Evolutionary conservation across 2,329 filamentous ascomycete genomes (phyloP).

Genomic region (Colletotrichum lini): DNA sequence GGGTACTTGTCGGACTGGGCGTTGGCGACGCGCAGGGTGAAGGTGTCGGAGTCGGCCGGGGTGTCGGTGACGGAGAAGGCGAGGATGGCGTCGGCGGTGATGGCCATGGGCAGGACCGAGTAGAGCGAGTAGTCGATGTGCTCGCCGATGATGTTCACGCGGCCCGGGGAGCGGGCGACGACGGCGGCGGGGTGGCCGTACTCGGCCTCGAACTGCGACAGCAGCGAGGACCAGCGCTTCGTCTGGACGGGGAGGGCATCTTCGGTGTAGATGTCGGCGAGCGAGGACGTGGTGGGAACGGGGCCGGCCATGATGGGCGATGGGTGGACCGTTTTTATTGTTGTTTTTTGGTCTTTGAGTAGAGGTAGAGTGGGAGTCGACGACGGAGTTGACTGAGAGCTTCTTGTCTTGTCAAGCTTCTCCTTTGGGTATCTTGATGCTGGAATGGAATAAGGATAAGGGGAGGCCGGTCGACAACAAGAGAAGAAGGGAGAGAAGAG

Average conservation of each 20-base stretch:
- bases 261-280: slow-evolving; percentile 87
- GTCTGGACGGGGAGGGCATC: slow-evolving; percentile 78
- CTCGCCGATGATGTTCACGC: slow-evolving; percentile 99
- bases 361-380: slow-evolving; percentile 40
- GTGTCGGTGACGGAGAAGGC: slow-evolving; percentile 76
- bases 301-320: slow-evolving; percentile 63
- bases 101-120: slow-evolving; percentile 94
- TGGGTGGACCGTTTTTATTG: slow-evolving; percentile 4
- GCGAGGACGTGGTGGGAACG: slow-evolving; percentile 82
- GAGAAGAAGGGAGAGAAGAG: background rate
- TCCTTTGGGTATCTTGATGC: slow-evolving; percentile 3
- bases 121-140: slow-evolving; percentile 99
- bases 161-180: slow-evolving; percentile 89
- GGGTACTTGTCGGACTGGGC: slow-evolving; percentile 83
- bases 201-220: slow-evolving; percentile 77
- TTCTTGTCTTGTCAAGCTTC: background rate
- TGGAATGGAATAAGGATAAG: background rate
- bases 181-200: slow-evolving; percentile 84
- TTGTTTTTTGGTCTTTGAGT: slow-evolving; percentile 38
- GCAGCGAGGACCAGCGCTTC: slow-evolving; percentile 81
- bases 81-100: slow-evolving; percentile 90
- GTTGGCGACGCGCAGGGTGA: slow-evolving; percentile 84
- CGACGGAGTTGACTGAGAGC: too few species aligned
- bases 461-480: background rate
- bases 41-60: slow-evolving; percentile 66